Conservation (phyloP, 148 eudicot species). For the Camellia japonica region DNA sequence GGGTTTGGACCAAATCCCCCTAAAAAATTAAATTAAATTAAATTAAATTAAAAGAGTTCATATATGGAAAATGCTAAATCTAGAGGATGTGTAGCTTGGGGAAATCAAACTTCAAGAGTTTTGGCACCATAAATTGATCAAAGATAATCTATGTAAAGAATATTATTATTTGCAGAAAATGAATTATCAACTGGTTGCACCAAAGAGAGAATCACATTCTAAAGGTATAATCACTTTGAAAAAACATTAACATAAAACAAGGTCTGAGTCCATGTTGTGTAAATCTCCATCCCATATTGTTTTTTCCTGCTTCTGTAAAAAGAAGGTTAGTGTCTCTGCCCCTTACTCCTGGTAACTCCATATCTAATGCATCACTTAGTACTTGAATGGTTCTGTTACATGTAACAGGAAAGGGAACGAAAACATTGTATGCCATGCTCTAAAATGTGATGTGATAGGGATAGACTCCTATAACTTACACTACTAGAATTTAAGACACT, state of each 20-base stretch:
- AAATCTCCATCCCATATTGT: background rate
- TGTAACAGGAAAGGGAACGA: background rate
- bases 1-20: too few species aligned
- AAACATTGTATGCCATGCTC: too few species aligned
- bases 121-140: background rate
- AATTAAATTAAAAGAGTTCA: background rate
- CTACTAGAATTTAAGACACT: too few species aligned
- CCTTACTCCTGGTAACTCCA: background rate
- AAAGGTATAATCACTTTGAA: background rate
- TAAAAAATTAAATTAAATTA: too few species aligned
- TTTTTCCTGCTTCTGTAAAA: background rate
- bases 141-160: background rate
- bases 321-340: background rate
- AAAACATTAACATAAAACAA: background rate
- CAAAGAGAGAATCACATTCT: background rate
- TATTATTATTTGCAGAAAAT: background rate
- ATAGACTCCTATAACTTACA: too few species aligned
- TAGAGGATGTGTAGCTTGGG: background rate
- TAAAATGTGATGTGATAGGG: too few species aligned
- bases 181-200: conserved; percentile 4
- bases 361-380: too few species aligned
- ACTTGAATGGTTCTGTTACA: too few species aligned
- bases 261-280: background rate
- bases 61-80: background rate
- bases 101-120: background rate